Base-by-base conservation (phyloP, 352 stramenopile genomes). In the Pythium periplocum region DNA sequence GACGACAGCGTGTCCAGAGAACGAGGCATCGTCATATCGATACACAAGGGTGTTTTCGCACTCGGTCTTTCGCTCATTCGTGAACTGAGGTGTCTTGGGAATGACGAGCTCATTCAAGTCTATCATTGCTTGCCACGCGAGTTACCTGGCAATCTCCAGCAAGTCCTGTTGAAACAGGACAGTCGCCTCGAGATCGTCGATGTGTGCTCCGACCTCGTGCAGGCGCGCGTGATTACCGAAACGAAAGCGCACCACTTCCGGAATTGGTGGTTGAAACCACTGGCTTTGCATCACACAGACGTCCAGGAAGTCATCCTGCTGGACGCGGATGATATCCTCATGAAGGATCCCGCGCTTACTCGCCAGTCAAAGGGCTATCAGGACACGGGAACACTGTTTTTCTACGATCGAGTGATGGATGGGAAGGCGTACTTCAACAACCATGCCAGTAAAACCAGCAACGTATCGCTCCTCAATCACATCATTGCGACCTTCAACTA, bases 261-360 rank as follows among this genome's bases (percentile, higher is more conserved):
- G 45, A 85, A 69, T 53, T 85, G 71, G 54, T 87, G 71, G 68
- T 59, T 85, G 60, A 84, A 88, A 48, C 77, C 77, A 4, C 59
- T 88, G 11, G 70, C 72, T 4, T 36, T 88, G 31, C 69, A 74
- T 41, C 64, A 87, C 55, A 86, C 72, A 2, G 57, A 71, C 35
- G 31, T 87, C 2, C 33, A 64, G 2, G 65, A 87, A 39, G 61
- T 75, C 7, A 71, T 87, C 9, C 52, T 86, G 11, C 40, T 87
- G 45, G 77, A 87, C 52, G 74, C 72, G 11, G 77, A 86, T 49
- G 77, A 68, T 7, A 63, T 87, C 26, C 37, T 83, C 6, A 39
- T 84, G 48, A 49, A 51, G 1, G 58, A 87, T 37, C 73, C 73
- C 1, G 67, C 77, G 2, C 39, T 60, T 11, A 32, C 86, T 7